phyloP scores from a whole-genome alignment of 2,329 filamentous ascomycete species.

The Talaromyces islandicus region DNA sequence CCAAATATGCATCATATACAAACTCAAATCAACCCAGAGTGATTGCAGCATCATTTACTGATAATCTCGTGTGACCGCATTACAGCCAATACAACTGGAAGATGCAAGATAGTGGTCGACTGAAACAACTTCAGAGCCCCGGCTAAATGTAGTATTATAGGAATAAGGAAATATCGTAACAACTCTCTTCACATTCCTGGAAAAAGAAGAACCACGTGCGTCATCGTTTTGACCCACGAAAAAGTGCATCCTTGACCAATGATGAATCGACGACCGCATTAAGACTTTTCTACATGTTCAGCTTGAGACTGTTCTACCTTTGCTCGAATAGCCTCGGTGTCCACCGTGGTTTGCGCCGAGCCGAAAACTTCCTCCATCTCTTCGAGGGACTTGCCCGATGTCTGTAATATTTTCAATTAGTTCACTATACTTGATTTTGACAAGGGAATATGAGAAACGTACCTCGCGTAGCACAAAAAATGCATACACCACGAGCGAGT shows the following conservation, averaged over 20 bases:
- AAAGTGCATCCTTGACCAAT: background rate
- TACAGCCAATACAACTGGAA: background rate
- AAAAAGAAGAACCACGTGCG: background rate
- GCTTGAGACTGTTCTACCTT: background rate
- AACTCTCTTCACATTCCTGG: background rate
- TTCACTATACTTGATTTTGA: background rate
- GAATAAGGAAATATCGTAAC: background rate
- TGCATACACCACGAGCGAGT: background rate
- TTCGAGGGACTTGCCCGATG: background rate
- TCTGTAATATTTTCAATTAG: background rate
- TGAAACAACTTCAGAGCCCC: background rate
- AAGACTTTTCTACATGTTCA: background rate
- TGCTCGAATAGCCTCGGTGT: background rate
- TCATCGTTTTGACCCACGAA: background rate
- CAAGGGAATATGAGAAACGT: background rate
- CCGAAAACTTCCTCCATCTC: constrained; percentile 1
- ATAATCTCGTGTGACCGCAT: background rate
- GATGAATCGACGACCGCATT: background rate
- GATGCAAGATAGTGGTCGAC: background rate
- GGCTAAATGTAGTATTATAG: background rate
- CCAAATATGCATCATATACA: too few species aligned
- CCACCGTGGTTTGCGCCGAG: background rate
- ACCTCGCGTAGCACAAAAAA: background rate
- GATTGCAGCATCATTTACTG: too few species aligned
- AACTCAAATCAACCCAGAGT: too few species aligned